Evolutionary conservation across 2,329 filamentous ascomycete species (phyloP).

Genomic region (Alternaria brassicicola): DNA sequence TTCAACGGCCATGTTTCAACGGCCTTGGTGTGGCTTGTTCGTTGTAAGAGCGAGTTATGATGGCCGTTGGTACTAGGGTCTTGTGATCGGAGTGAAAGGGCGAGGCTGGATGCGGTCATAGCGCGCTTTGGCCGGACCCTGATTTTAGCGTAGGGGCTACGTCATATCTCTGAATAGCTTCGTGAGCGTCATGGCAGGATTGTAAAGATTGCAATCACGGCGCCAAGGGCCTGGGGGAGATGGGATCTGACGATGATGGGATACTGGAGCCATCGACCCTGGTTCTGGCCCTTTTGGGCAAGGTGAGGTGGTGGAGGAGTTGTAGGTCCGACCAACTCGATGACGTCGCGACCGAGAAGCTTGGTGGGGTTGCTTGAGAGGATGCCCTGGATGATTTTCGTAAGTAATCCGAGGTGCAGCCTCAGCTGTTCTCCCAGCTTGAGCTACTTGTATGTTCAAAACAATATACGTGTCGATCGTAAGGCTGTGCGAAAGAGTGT

Average conservation of each 20-base stretch:
- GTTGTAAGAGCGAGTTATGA: constrained; percentile 15
- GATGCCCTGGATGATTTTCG: background rate
- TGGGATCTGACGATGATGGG: constrained; percentile 3
- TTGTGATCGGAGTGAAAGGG: constrained; percentile 4
- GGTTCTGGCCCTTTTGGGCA: background rate
- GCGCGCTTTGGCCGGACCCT: constrained; percentile 13
- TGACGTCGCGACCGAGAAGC: background rate
- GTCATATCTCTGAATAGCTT: constrained; percentile 28
- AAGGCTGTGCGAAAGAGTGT: background rate
- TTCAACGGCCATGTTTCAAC: background rate
- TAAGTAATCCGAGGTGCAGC: background rate
- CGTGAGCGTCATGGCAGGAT: constrained; percentile 19
- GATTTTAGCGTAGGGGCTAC: constrained; percentile 10
- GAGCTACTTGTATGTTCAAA: background rate
- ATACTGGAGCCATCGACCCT: background rate
- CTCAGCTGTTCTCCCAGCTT: background rate
- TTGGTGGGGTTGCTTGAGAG: background rate
- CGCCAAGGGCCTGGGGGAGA: background rate
- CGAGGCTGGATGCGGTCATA: constrained; percentile 18
- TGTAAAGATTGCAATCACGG: background rate
- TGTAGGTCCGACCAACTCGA: background rate
- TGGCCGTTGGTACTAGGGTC: constrained; percentile 17
- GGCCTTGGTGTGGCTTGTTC: constrained; percentile 18
- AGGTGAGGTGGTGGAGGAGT: background rate
- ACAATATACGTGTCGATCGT: background rate